Evolutionary conservation across 768 basidiomycete species (phyloP), one percentile per base, ranked within the genome.

Genomic region (Chalciporus chontae): DNA sequence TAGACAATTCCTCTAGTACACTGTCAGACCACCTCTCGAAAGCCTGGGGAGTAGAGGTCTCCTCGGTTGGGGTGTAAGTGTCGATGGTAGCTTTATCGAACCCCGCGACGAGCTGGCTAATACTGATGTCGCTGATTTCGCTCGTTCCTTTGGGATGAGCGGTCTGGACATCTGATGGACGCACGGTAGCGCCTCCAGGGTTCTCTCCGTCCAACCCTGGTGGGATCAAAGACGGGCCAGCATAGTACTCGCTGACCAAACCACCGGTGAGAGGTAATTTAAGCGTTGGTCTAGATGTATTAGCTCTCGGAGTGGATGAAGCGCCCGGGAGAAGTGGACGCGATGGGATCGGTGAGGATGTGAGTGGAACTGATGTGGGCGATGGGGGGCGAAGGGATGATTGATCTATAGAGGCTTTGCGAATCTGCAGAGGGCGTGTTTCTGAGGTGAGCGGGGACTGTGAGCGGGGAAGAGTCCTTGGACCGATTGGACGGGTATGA

Each of bases 1-100:
- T 81, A 13, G 73, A 67, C 8, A 93, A 55, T 56, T 90, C 87
- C 57, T 93, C 87, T 48, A 97, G 76, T 49, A 82, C 63, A 48
- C 80, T 79, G 64, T 92, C 89, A 8, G 80, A 77, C 77, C 80
- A 90, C 48, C 79, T 66, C 45, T 55, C 63, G 34, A 57, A 63
- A 3, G 47, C 46, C 37, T 56, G 52, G 15, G 43, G 52, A 41
- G 64, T 66, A 9, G 61, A 56, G 37, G 70, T 68, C 57, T 71
- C 70, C 53, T 71, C 69, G 39, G 67, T 56, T 53, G 70, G 61
- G n/a, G 60, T 66, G 50, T 69, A 66, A 11, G 64, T 52, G 13
- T 66, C 66, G 54, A 68, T n/a, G 27, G 62, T 50, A 40, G 62
- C 66, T 44, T 18, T 68, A 43, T 59, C 64, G 51, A 68, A 64